A percentile compares a stretch with the other conserved stretches of the same genome.
Evolutionary conservation across 306 rosid species (phyloP).

Genomic region (Glycine latifolia): DNA sequence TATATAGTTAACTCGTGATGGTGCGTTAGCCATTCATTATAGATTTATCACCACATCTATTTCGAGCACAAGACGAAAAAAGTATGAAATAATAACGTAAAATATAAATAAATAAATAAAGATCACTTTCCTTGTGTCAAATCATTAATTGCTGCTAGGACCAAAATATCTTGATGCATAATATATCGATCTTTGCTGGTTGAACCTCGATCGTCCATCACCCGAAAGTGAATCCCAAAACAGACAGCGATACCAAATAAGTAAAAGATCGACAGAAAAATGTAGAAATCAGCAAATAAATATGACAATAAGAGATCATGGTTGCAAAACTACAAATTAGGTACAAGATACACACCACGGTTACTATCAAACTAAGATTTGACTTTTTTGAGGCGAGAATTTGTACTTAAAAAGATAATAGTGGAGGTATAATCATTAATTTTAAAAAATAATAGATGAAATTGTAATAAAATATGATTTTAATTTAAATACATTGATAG

Average conservation of each 20-base stretch:
- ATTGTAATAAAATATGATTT: no score
- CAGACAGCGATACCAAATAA: neutral
- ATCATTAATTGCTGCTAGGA: neutral
- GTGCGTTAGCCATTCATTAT: neutral
- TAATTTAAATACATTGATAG: no score
- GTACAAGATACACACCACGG: neutral
- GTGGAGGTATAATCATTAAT: neutral
- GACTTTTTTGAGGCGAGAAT: neutral
- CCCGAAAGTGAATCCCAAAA: neutral
- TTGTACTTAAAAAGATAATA: neutral
- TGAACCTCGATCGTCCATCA: neutral
- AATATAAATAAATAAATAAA: no score
- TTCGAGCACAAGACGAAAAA: neutral
- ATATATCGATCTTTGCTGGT: neutral
- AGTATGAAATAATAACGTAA: neutral
- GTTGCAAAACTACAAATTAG: neutral
- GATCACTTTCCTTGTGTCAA: neutral
- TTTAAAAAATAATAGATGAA: no score
- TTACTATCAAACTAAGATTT: neutral
- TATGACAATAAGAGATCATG: neutral
- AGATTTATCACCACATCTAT: neutral
- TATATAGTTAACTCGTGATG: no score
- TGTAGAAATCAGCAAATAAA: neutral
- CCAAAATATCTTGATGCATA: neutral
- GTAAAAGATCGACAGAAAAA: neutral